A percentile compares a stretch with the other conserved stretches of the same genome.
phyloP scores from a whole-genome alignment of 352 stramenopile species.

The Phytophthora idaei region DNA sequence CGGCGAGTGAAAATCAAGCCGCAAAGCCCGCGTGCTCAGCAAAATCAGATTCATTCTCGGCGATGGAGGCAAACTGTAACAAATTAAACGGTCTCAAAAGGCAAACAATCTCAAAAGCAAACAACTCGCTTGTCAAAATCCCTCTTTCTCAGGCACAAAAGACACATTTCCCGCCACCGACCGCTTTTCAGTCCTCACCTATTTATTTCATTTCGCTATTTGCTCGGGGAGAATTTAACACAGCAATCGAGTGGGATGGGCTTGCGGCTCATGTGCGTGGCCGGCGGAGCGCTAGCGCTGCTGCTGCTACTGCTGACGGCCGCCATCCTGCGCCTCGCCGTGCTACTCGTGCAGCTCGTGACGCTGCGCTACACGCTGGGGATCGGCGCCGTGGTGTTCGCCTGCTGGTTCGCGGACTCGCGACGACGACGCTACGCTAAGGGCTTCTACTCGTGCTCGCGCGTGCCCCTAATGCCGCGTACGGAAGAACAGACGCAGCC shows the following conservation, averaged over 20 bases:
- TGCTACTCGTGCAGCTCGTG: constrained; percentile 34
- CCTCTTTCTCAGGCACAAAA: constrained; percentile 1
- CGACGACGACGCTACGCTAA: constrained; percentile 34
- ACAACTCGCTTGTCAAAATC: neutral
- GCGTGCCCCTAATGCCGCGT: constrained; percentile 15
- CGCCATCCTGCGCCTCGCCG: constrained; percentile 16
- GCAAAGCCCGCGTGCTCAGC: constrained; percentile 8
- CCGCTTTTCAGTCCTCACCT: too few relatives aligned
- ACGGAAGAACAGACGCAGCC: neutral
- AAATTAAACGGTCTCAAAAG: too few relatives aligned
- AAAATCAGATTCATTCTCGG: constrained; percentile 10
- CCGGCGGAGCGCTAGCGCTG: constrained; percentile 15
- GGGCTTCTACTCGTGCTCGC: constrained; percentile 37
- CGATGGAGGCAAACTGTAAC: too few relatives aligned
- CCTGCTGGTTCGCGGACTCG: constrained; percentile 32
- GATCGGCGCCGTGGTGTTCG: constrained; percentile 12
- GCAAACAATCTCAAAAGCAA: too few relatives aligned
- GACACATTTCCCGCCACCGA: constrained; percentile 4
- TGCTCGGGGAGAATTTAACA: neutral
- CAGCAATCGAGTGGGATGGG: constrained; percentile 16
- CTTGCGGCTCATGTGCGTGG: constrained; percentile 22
- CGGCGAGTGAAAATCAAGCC: constrained; percentile 17
- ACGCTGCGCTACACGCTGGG: constrained; percentile 31
- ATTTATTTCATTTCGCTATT: constrained; percentile 20
- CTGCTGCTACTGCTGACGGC: constrained; percentile 29